Percentiles rank a stretch among this genome's conserved stretches.
phyloP scores from a whole-genome alignment of 129 eudicot species.

The Silybum marianum region DNA sequence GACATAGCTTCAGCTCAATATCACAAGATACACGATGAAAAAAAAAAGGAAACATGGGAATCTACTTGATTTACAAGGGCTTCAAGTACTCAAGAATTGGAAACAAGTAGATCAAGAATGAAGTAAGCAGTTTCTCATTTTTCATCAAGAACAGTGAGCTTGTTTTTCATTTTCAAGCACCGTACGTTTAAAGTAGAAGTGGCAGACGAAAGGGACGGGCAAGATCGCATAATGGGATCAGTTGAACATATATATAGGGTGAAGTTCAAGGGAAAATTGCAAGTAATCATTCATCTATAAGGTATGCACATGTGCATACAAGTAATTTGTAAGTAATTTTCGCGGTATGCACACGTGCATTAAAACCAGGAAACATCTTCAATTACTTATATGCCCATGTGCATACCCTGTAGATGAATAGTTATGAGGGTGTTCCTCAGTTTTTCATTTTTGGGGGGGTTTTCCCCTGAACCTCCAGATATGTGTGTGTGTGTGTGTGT shows the following conservation, averaged over 20 bases:
- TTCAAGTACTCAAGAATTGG: background rate
- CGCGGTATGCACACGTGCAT: too few relatives aligned
- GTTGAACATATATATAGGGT: background rate
- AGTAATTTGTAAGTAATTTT: background rate
- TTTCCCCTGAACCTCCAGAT: background rate
- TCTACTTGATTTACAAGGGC: background rate
- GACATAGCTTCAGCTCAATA: background rate
- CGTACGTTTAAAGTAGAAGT: too few relatives aligned
- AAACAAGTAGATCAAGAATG: background rate
- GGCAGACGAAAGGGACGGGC: too few relatives aligned
- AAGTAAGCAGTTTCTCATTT: too few relatives aligned
- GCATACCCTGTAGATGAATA: background rate
- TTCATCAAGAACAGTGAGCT: too few relatives aligned
- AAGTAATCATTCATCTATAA: background rate
- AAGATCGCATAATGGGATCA: background rate
- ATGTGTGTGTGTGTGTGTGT: background rate
- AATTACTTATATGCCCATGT: background rate
- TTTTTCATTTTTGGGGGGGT: background rate
- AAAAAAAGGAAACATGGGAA: background rate
- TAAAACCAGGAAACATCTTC: too few relatives aligned
- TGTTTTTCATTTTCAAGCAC: too few relatives aligned
- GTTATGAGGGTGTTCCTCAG: background rate
- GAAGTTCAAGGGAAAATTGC: background rate
- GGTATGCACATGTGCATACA: background rate
- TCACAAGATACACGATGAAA: background rate